phyloP scores from a whole-genome alignment of 805 yeast species.

The Ogataea nitratoaversa region DNA sequence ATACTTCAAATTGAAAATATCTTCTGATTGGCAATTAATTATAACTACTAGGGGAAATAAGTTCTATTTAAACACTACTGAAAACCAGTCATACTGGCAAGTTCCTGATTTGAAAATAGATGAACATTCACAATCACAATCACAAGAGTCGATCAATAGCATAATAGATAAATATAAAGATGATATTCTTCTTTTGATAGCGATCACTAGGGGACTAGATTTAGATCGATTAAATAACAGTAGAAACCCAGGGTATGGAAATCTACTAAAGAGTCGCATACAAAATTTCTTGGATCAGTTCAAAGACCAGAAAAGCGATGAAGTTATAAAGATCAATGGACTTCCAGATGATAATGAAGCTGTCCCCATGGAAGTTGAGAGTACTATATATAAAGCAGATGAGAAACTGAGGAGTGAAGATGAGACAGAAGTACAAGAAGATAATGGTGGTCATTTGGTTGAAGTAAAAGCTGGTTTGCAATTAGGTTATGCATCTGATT shows the following conservation, averaged over 20 bases:
- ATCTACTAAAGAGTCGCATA: too few species aligned
- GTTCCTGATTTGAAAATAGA: too few species aligned
- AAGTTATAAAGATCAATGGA: too few species aligned
- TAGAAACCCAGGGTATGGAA: too few species aligned
- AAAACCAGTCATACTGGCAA: conserved; percentile 22
- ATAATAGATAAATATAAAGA: conserved; percentile 7
- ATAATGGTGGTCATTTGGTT: too few species aligned
- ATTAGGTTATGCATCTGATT: conserved; percentile 11
- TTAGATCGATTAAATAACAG: neutral
- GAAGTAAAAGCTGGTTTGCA: conserved; percentile 10
- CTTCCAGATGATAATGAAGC: too few species aligned
- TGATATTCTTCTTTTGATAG: conserved; percentile 13
- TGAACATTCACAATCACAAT: too few species aligned
- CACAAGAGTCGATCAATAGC: conserved; percentile 5
- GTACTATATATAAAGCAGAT: conserved; percentile 1
- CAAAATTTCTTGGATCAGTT: too few species aligned
- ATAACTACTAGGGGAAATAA: conserved; percentile 21
- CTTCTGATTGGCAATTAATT: conserved; percentile 19
- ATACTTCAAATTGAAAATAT: conserved; percentile 11
- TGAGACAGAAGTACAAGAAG: conserved; percentile 1
- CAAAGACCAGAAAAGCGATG: too few species aligned
- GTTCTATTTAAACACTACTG: conserved; percentile 17
- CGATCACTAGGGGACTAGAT: conserved; percentile 14
- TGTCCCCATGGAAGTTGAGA: neutral
- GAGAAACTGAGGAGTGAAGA: conserved; percentile 1